Evolutionary conservation across 2,329 filamentous ascomycete genomes (phyloP).

Genomic region (Chaetomium strumarium): DNA sequence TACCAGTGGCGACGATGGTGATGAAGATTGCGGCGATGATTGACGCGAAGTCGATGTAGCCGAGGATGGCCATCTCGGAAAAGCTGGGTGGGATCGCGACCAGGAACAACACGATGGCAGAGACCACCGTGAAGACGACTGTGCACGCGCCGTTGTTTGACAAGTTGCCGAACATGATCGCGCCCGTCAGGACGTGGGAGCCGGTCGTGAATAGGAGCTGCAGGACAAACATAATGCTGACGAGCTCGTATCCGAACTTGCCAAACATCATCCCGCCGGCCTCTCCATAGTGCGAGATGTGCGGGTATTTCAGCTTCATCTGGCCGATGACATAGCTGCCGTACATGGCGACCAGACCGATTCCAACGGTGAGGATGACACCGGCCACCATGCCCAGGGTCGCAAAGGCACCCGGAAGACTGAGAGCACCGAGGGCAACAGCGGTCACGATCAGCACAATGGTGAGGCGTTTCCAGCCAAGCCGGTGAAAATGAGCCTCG

Average conservation of each 20-base stretch:
- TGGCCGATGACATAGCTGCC: constrained; percentile 37
- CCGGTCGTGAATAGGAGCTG: constrained; percentile 65
- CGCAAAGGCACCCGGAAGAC: constrained; percentile 47
- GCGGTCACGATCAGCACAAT: constrained; percentile 52
- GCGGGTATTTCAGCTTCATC: constrained; percentile 46
- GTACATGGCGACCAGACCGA: constrained; percentile 38
- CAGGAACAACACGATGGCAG: constrained; percentile 40
- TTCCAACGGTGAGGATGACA: constrained; percentile 31
- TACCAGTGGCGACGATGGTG: constrained; percentile 60
- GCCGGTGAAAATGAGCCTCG: constrained; percentile 44
- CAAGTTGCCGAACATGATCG: constrained; percentile 61
- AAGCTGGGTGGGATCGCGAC: constrained; percentile 45
- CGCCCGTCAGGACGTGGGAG: constrained; percentile 66
- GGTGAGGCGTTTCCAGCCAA: constrained; percentile 53
- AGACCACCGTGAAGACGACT: constrained; percentile 41
- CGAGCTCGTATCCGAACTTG: constrained; percentile 53
- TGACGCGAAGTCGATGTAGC: constrained; percentile 53
- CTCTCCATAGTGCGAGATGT: constrained; percentile 62
- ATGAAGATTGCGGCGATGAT: constrained; percentile 59
- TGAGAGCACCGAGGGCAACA: constrained; percentile 48
- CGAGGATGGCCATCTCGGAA: constrained; percentile 43
- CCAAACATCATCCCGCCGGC: constrained; percentile 59
- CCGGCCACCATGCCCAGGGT: constrained; percentile 46
- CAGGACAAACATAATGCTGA: constrained; percentile 55
- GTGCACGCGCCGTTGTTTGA: constrained; percentile 48